Evolutionary conservation across 2,329 filamentous ascomycete genomes (phyloP), one percentile per base, ranked within the genome.

Genomic region (Penicillium sp.): DNA sequence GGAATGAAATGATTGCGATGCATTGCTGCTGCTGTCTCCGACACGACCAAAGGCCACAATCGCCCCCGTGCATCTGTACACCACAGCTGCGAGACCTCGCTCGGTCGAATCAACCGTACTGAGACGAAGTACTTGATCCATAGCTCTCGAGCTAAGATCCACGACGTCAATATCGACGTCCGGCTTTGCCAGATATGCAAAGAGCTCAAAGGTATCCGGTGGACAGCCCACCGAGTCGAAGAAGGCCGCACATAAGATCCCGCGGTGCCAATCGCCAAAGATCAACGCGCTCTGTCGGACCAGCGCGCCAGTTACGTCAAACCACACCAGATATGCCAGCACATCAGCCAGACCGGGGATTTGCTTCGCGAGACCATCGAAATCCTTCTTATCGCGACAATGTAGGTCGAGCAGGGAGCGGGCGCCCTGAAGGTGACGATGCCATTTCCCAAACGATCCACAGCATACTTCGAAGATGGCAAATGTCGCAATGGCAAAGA

Each of bases 391-490:
- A 6, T 53, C 59, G 2, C 47, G 57, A 31, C 68, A 71, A 41
- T 71, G 68, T 11, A 59, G 62, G 36, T 72, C 69, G 2, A 72
- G 57, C 5, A 71, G 39, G 0, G 65, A 68, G 5, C 61, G 62
- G 0, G 68, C 69, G 2, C 69, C 69, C 25, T 64, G 57, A 0
- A 71, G 48, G 48, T 71, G 68, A 4, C 63, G 56, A 27, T 56
- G 45, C 56, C 56, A 59, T 28, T 51, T 63, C 43, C 68, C 69
- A 63, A 71, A 72, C 0, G 65, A 58, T 0, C 65, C 61, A 19
- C 70, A 67, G 26, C 62, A 70, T 0, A 72, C 68, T 9, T 72
- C 69, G 17, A 72, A 67, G 21, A 72, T 64, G 0, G 69, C 68
- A 43, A 72, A 71, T 0, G 65, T 68, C 0, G 68, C 68, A 13